Percentiles rank a stretch among this genome's conserved stretches.
Conservation (phyloP, 163 green algal genomes). For the Scenedesmus sp. region DNA sequence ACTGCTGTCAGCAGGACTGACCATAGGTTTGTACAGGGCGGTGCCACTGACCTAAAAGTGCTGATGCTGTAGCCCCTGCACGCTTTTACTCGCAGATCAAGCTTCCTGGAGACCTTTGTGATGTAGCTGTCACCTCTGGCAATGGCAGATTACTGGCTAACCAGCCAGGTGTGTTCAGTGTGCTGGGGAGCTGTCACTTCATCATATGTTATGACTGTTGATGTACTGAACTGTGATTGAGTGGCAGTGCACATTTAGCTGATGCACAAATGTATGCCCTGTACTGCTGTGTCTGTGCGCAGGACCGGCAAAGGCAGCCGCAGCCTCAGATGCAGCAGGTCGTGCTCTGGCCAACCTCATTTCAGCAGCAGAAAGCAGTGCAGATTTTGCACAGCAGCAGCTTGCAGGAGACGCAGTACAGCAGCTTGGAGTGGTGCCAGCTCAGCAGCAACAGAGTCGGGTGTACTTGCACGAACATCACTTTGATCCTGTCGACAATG, state of each 20-base stretch:
- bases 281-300: background rate
- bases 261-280: background rate
- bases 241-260: background rate
- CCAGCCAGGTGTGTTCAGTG: background rate
- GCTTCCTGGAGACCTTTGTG: constrained; percentile 26
- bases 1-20: background rate
- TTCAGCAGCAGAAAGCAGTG: background rate
- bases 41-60: background rate
- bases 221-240: background rate
- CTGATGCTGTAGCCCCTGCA: background rate
- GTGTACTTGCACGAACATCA: background rate
- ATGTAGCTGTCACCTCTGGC: constrained; percentile 22
- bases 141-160: constrained; percentile 12
- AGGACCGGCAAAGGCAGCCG: background rate
- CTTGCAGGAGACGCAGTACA: background rate
- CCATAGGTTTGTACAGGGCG: background rate
- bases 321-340: background rate
- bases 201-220: background rate
- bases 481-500: constrained; percentile 45
- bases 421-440: background rate
- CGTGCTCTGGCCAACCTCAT: background rate
- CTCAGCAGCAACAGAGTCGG: background rate
- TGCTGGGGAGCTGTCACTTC: no score
- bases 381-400: background rate
- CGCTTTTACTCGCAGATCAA: constrained; percentile 36